These are phyloP conservation scores for Metschnikowia noctiluminum DNA, from an alignment of 805 yeast genomes.

Conservation along the genomic window DNA sequence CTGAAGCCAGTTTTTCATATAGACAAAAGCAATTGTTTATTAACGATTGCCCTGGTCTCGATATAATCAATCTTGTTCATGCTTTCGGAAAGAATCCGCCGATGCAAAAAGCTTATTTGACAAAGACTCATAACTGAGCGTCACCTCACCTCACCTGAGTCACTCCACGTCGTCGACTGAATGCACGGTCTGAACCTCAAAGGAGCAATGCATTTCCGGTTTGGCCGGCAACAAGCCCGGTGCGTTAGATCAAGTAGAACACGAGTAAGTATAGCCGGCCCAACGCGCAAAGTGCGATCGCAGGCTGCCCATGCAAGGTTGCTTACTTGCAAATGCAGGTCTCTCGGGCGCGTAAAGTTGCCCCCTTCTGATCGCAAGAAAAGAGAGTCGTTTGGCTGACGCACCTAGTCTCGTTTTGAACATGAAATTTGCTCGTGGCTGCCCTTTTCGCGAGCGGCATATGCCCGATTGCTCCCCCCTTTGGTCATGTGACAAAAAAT, in stretches of 20 bases:
- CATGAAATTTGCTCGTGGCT: neutral
- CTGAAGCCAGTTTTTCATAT: too few species aligned
- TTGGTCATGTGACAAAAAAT: neutral
- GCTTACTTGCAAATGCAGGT: neutral
- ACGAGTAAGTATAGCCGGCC: neutral
- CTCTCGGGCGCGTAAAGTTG: too few species aligned
- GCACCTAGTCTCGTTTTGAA: neutral
- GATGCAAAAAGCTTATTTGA: too few species aligned
- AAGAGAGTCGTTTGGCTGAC: neutral
- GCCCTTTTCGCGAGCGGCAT: too few species aligned
- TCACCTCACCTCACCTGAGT: too few species aligned
- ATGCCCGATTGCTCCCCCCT: neutral
- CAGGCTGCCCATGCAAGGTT: neutral
- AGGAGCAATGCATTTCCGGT: neutral
- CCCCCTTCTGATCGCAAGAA: neutral
- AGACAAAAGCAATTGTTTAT: too few species aligned
- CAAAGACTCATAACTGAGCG: too few species aligned
- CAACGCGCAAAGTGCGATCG: neutral
- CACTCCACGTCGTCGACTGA: neutral
- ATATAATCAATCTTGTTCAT: too few species aligned
- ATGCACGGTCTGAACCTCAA: neutral
- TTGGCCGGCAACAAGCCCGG: neutral
- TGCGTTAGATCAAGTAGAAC: neutral
- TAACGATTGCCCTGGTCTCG: too few species aligned
- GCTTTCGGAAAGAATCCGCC: too few species aligned